Percentiles rank a stretch among this genome's conserved stretches.
Conservation (phyloP, 371 early-diverging fungal genomes). For the Gilbertella persicaria region DNA sequence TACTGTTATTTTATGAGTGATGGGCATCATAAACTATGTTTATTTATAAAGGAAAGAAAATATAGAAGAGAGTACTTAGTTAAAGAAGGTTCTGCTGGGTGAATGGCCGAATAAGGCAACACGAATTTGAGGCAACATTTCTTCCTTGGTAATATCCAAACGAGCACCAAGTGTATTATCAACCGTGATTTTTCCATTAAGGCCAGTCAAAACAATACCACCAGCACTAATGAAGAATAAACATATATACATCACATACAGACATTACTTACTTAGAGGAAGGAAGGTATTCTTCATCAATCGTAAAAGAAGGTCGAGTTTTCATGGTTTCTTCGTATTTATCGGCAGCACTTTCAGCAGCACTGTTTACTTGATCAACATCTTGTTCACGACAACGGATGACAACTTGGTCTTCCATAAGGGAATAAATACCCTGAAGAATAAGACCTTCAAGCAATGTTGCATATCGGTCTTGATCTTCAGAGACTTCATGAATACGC, state of each 20-base stretch:
- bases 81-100: slow-evolving; percentile 88
- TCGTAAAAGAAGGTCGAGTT: slow-evolving; percentile 42
- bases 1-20: too few species aligned
- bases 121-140: slow-evolving; percentile 92
- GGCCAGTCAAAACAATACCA: slow-evolving; percentile 79
- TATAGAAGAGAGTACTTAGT: slow-evolving; percentile 53
- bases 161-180: slow-evolving; percentile 92
- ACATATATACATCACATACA: neutral
- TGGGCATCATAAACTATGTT: too few species aligned
- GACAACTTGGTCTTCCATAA: slow-evolving; percentile 79
- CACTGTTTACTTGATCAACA: slow-evolving; percentile 59
- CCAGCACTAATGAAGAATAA: slow-evolving; percentile 63
- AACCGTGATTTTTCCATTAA: slow-evolving; percentile 78
- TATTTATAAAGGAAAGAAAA: too few species aligned
- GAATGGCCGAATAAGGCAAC: slow-evolving; percentile 87
- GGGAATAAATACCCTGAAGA: slow-evolving; percentile 81
- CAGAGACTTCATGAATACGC: slow-evolving; percentile 56
- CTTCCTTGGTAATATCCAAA: slow-evolving; percentile 79
- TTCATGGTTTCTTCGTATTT: slow-evolving; percentile 65
- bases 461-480: slow-evolving; percentile 60
- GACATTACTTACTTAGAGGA: slow-evolving; percentile 34
- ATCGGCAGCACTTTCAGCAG: slow-evolving; percentile 58
- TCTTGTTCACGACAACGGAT: slow-evolving; percentile 80
- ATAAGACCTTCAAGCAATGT: slow-evolving; percentile 69
- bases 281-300: slow-evolving; percentile 63